A percentile compares a stretch with the other conserved stretches of the same genome.
phyloP scores from a whole-genome alignment of 176 grass and related monocot genomes.

The Otatea glauca region DNA sequence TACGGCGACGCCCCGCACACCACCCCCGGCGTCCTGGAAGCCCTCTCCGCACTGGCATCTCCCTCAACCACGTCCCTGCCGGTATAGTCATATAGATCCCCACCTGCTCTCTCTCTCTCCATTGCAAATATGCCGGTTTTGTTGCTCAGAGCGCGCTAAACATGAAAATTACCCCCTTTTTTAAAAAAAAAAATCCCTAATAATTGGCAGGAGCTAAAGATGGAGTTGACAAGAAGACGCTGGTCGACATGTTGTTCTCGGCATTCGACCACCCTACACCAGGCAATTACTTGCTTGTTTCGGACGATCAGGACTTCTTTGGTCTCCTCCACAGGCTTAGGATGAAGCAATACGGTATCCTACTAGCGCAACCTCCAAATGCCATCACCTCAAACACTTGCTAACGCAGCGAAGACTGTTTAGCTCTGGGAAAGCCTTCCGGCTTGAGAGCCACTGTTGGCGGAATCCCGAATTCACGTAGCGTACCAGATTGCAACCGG shows the following conservation, averaged over 20 bases:
- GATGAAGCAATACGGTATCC: constrained; percentile 73
- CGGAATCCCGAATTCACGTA: constrained; percentile 45
- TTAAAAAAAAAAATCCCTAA: not conserved
- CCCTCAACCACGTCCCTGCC: constrained; percentile 71
- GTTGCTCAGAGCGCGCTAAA: not conserved
- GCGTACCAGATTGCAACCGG: constrained; percentile 20
- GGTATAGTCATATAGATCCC: constrained; percentile 57
- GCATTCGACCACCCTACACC: constrained; percentile 82
- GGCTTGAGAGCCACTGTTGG: constrained; percentile 43
- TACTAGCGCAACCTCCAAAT: constrained; percentile 66
- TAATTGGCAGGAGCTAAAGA: constrained; percentile 70
- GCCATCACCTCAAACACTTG: constrained; percentile 61
- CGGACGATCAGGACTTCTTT: constrained; percentile 78
- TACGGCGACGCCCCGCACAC: constrained; percentile 63
- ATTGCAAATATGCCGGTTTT: not conserved
- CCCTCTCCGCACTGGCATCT: constrained; percentile 84
- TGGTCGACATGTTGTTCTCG: constrained; percentile 91
- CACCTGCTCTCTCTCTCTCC: not conserved
- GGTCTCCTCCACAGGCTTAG: constrained; percentile 76
- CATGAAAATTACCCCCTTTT: not conserved
- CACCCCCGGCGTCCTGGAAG: constrained; percentile 38
- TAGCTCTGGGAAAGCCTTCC: constrained; percentile 78
- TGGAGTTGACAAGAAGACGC: constrained; percentile 83
- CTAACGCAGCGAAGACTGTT: constrained; percentile 61
- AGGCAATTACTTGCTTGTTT: constrained; percentile 81